A percentile compares a stretch with the other conserved stretches of the same genome.
Evolutionary conservation across 2,329 filamentous ascomycete genomes (phyloP).

Genomic region (Ophiostoma piceae): DNA sequence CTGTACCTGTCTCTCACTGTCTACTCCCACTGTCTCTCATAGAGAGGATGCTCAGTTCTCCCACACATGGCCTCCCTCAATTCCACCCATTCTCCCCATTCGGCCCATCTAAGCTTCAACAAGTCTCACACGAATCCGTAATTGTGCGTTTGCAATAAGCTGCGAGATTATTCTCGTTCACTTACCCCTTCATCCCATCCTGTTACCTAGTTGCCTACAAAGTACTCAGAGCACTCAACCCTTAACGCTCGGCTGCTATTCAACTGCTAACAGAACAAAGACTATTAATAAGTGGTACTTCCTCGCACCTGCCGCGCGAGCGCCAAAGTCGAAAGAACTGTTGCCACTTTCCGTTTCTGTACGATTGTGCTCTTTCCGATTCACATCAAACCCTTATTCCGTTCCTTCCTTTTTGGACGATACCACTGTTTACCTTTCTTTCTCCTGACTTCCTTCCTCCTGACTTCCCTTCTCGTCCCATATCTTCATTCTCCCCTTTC

Average conservation of each 20-base stretch:
- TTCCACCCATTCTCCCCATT: too few species aligned
- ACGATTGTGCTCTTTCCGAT: not conserved
- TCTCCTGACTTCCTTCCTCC: not conserved
- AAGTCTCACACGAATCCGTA: constrained; percentile 7
- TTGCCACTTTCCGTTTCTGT: not conserved
- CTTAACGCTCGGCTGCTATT: not conserved
- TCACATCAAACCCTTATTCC: not conserved
- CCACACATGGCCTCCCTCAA: not conserved
- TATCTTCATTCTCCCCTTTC: not conserved
- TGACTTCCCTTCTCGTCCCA: not conserved
- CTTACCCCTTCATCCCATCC: not conserved
- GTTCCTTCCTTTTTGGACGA: not conserved
- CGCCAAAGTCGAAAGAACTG: not conserved
- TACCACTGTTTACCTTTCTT: not conserved
- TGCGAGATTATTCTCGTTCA: not conserved
- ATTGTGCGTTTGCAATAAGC: not conserved
- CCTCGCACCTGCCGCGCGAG: not conserved
- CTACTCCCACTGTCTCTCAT: not conserved
- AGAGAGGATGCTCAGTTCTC: not conserved
- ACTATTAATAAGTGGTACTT: constrained; percentile 5
- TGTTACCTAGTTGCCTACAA: not conserved
- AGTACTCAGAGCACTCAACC: too few species aligned
- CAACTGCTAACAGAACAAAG: not conserved
- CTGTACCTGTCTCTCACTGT: not conserved
- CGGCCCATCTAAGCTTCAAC: too few species aligned